Percentiles rank a stretch among this genome's conserved stretches.
Evolutionary conservation across 495 filamentous ascomycete species (phyloP).

Genomic region (Xylaria telfairii): DNA sequence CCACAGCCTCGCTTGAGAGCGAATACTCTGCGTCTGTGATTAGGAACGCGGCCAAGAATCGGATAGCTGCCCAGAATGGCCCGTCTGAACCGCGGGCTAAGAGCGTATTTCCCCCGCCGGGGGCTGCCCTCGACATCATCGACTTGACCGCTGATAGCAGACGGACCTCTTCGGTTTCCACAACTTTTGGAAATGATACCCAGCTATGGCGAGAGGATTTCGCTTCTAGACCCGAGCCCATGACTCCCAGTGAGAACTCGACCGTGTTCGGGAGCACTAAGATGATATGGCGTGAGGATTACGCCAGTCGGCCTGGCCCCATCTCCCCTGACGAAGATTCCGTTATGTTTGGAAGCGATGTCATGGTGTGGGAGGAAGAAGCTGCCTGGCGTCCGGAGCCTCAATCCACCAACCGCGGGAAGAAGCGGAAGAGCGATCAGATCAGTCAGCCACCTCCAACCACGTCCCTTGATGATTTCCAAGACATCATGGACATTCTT

Average conservation of each 20-base stretch:
- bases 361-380: slow-evolving; percentile 67
- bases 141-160: slow-evolving; percentile 71
- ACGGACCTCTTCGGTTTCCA: slow-evolving; percentile 44
- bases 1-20: slow-evolving; percentile 37
- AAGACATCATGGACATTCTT: slow-evolving; percentile 48
- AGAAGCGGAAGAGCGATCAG: slow-evolving; percentile 79
- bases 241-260: slow-evolving; percentile 55
- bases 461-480: slow-evolving; percentile 41
- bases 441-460: slow-evolving; percentile 50
- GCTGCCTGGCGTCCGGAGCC: slow-evolving; percentile 46
- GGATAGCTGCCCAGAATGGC: slow-evolving; percentile 28
- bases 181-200: slow-evolving; percentile 59
- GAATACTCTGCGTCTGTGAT: slow-evolving; percentile 43
- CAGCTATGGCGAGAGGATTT: slow-evolving; percentile 67
- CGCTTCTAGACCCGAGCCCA: slow-evolving; percentile 43
- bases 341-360: slow-evolving; percentile 60
- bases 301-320: slow-evolving; percentile 34
- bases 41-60: slow-evolving; percentile 35
- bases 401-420: slow-evolving; percentile 55
- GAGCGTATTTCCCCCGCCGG: slow-evolving; percentile 30
- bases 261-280: slow-evolving; percentile 35
- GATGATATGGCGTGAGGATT: slow-evolving; percentile 39
- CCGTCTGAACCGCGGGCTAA: not conserved
- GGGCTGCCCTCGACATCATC: slow-evolving; percentile 60
- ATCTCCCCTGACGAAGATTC: slow-evolving; percentile 39